These are phyloP conservation scores for Macaranga tanarius DNA, from an alignment of 441 rosid species.

Conservation along the genomic window DNA sequence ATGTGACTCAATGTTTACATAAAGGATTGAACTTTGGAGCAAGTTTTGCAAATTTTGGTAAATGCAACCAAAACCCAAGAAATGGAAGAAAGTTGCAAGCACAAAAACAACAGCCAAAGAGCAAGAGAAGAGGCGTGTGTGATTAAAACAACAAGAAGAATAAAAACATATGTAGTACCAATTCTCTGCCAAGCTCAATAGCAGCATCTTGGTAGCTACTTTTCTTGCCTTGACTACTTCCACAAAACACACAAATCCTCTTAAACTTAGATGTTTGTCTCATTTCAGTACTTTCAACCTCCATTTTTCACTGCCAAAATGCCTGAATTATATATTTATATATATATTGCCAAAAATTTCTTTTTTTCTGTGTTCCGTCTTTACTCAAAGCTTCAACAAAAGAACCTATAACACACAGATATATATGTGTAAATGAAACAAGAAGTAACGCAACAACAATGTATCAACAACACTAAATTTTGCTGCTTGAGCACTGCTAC, in stretches of 20 bases:
- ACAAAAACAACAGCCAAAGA: constrained; percentile 1
- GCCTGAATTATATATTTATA: neutral
- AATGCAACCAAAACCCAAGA: constrained; percentile 14
- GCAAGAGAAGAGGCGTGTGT: constrained; percentile 1
- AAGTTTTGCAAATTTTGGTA: neutral
- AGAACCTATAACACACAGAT: neutral
- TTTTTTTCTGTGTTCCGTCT: constrained; percentile 17
- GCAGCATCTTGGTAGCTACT: constrained; percentile 97
- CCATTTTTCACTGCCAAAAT: constrained; percentile 32
- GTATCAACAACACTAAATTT: constrained; percentile 17
- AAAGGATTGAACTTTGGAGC: constrained; percentile 16
- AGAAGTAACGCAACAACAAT: constrained; percentile 9
- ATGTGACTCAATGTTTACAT: constrained; percentile 4
- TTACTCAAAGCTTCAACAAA: neutral
- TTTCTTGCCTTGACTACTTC: constrained; percentile 96
- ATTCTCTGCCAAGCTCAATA: constrained; percentile 87
- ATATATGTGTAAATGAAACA: constrained; percentile 8
- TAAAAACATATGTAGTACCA: constrained; percentile 46
- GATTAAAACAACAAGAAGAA: neutral
- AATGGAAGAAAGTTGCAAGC: constrained; percentile 5
- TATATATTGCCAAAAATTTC: constrained; percentile 3
- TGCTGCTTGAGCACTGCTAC: constrained; percentile 29
- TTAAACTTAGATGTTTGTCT: constrained; percentile 62
- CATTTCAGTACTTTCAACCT: constrained; percentile 43
- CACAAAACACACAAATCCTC: constrained; percentile 96